Evolutionary conservation across 441 rosid genomes (phyloP), one percentile per base, ranked within the genome.

Genomic region (Corymbia citriodora): DNA sequence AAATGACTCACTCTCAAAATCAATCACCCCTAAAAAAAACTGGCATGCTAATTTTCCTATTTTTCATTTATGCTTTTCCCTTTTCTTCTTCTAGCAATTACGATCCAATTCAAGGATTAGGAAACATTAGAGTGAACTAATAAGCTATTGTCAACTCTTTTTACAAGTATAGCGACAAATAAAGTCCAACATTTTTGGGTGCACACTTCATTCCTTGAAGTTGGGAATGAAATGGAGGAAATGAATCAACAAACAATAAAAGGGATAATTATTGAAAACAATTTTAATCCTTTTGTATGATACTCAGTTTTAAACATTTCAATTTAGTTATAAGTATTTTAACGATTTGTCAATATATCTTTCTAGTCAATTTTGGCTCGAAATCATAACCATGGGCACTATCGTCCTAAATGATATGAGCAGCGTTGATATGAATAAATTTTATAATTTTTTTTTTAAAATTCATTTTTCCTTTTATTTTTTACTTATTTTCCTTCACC

Each of bases 361-460:
- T 59, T 59, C 65, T 29, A 59, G 13, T 29, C n/a, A 25, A 23
- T 59, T 59, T 59, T 59, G 15, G n/a, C 65, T 59, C 25, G 8
- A 59, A 59, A 59, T 25, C 25, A 59, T 59, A 23, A 29, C 23
- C 10, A 13, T 59, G 65, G 65, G 65, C 65, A 59, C 25, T 59
- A 9, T 59, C 65, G 25, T 59, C n/a, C 14, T 59, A 59, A 59
- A 59, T 25, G 65, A 7, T 5, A 59, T 59, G 3, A 1, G 3
- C 3, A 9, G 10, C 2, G 3, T 0, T 10, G 0, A 59, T 0
- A 14, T 59, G 65, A 29, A 59, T 14, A 59, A 59, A 4, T 52
- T 49, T 49, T 33, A 33, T 33, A 33, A 33, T 33, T 33, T 49
- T 49, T 52, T 52, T 52, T 10, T 57, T 1, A 9, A 23, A 57